Base-by-base conservation (phyloP, 148 eudicot species). In the Vaccinium darrowii region DNA sequence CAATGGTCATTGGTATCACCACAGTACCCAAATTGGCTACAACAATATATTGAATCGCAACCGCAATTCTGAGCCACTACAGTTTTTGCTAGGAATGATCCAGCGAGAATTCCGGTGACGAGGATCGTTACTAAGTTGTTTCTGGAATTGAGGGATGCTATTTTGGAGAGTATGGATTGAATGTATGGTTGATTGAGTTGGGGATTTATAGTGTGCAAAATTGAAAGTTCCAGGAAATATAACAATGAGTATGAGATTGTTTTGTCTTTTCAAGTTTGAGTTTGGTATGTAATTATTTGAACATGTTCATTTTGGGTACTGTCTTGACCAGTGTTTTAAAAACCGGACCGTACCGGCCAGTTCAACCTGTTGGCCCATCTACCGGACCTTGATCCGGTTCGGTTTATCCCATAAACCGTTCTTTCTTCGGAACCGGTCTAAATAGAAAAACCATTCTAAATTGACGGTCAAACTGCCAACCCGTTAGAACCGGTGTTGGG, bases 51-150 rank as follows among this genome's bases (percentile, higher is more conserved):
- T 89, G 91, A 8, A 86, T 79, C 50, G 72, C 86, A 7, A 85
- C 21, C 75, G 89, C 93, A 92, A 53, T 89, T 89, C 72, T 90
- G 92, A 25, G 79, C 92, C 49, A 82, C 53, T 7, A 56, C 81
- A 12, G 65, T 76, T 58, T 50, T 51, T 19, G 88, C 58, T 5
- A 80, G 75, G 47, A 72, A 62, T 77, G 56, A 16, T 19, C 82
- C 60, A 56, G 86, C 36, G 43, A 89, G 36, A 5, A 88, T 19
- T 71, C 79, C 16, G 11, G 76, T 83, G 2, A 87, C 56, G 43
- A 73, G 18, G 49, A 84, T 5, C 11, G 73, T 84, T 23, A 25
- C 1, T 30, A 30, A 0, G 33, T 3, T 79, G 16, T 8, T 54
- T 27, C 27, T 79, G 62, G 56, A 25, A 30, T 1, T 54, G 67